These are phyloP conservation scores for Exophiala calicioides DNA, from an alignment of 2,329 filamentous ascomycete species.

Conservation along the genomic window DNA sequence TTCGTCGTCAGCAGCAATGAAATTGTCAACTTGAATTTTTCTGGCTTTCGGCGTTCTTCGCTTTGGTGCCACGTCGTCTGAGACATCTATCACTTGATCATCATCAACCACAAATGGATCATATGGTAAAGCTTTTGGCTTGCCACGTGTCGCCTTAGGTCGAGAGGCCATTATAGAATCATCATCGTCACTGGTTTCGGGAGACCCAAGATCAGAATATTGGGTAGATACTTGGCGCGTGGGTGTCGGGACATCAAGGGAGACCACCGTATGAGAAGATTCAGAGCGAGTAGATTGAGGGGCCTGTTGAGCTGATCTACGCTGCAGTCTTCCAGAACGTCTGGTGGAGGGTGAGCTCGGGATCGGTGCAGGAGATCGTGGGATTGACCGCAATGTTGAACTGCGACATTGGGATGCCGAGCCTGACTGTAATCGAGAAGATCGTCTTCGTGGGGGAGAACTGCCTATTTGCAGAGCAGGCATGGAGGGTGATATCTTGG, in stretches of 20 bases:
- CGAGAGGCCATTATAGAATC: conserved; percentile 28
- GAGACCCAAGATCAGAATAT: conserved; percentile 28
- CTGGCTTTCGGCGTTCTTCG: conserved; percentile 32
- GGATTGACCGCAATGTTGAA: background rate
- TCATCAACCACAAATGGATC: conserved; percentile 33
- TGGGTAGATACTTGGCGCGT: background rate
- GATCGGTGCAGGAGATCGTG: background rate
- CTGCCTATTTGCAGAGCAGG: background rate
- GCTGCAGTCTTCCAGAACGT: conserved; percentile 14
- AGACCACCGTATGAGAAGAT: background rate
- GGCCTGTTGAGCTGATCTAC: background rate
- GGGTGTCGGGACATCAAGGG: background rate
- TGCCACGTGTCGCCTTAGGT: conserved; percentile 15
- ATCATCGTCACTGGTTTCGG: conserved; percentile 37
- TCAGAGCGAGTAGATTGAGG: background rate
- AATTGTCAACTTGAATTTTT: conserved; percentile 31
- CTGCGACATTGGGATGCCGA: conserved; percentile 5
- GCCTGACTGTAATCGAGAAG: conserved; percentile 9
- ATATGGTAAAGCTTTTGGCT: conserved; percentile 28
- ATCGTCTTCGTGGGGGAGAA: conserved; percentile 9
- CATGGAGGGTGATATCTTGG: conserved; percentile 6
- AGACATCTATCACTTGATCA: conserved; percentile 21
- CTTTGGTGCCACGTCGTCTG: conserved; percentile 24
- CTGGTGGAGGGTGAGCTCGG: conserved; percentile 7
- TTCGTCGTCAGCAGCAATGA: conserved; percentile 27